These are phyloP conservation scores for Eucalyptus cloeziana DNA, from an alignment of 345 rosid genomes.

Conservation along the genomic window DNA sequence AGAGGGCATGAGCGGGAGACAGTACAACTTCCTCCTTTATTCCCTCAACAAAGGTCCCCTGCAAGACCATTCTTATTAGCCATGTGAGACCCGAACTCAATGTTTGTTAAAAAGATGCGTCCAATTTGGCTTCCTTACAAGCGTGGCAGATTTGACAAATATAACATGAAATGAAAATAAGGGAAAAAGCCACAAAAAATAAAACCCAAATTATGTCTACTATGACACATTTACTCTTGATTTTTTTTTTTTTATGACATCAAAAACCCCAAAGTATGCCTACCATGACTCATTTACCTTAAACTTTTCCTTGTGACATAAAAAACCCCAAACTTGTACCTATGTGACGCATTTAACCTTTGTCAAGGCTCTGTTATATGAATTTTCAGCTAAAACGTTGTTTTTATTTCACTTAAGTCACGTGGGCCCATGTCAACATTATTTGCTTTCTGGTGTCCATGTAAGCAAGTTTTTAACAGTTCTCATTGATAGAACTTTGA, in stretches of 20 bases:
- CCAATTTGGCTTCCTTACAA: neutral
- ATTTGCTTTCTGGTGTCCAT: neutral
- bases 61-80: neutral
- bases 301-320: neutral
- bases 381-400: neutral
- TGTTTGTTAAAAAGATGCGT: neutral
- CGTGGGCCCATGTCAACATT: neutral
- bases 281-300: no score
- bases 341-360: neutral
- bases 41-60: slow-evolving; percentile 99
- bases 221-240: no score
- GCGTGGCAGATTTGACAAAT: neutral
- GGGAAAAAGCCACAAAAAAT: neutral
- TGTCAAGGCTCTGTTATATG: neutral
- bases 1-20: slow-evolving; percentile 98
- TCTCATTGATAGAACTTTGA: neutral
- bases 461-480: neutral
- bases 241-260: no score
- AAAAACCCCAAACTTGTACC: neutral
- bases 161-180: neutral
- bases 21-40: slow-evolving; percentile 97
- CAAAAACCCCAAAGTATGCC: no score
- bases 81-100: neutral
- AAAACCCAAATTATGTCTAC: no score
- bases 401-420: neutral